Conservation (phyloP, 129 eudicot genomes). For the Flaveria brownii region DNA sequence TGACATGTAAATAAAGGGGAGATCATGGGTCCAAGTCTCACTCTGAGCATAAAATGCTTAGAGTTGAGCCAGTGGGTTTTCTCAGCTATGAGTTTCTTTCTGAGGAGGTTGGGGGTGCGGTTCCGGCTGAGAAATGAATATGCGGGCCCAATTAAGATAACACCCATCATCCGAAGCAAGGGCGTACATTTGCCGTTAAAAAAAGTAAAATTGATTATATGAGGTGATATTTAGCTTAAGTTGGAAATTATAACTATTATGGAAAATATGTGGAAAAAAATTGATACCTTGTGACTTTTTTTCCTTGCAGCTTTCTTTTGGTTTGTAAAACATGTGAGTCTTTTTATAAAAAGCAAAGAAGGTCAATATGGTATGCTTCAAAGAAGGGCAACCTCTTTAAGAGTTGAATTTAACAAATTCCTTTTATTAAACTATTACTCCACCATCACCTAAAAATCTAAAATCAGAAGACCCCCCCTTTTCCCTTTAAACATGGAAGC, state of each 20-base stretch:
- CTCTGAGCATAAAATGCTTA: no score
- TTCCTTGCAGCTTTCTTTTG: constrained; percentile 7
- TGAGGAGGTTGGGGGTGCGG: no score
- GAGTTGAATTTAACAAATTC: constrained; percentile 38
- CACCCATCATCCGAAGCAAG: no score
- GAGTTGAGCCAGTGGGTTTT: no score
- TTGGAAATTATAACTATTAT: background rate
- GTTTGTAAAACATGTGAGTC: constrained; percentile 27
- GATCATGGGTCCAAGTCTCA: no score
- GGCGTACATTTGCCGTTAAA: no score
- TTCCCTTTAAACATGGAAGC: constrained; percentile 7
- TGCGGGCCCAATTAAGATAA: no score
- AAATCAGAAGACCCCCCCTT: background rate
- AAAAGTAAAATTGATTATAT: no score
- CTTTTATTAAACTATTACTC: constrained; percentile 32
- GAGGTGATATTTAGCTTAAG: no score
- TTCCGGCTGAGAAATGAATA: no score
- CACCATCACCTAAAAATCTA: constrained; percentile 29
- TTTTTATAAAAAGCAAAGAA: constrained; percentile 15
- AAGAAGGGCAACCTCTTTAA: constrained; percentile 44
- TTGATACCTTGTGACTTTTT: constrained; percentile 15
- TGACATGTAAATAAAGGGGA: no score
- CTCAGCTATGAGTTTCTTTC: no score
- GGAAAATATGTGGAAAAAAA: background rate
- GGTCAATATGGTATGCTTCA: constrained; percentile 48